phyloP scores from a whole-genome alignment of 1,284 basidiomycete species.

The Termitomyces sp. region DNA sequence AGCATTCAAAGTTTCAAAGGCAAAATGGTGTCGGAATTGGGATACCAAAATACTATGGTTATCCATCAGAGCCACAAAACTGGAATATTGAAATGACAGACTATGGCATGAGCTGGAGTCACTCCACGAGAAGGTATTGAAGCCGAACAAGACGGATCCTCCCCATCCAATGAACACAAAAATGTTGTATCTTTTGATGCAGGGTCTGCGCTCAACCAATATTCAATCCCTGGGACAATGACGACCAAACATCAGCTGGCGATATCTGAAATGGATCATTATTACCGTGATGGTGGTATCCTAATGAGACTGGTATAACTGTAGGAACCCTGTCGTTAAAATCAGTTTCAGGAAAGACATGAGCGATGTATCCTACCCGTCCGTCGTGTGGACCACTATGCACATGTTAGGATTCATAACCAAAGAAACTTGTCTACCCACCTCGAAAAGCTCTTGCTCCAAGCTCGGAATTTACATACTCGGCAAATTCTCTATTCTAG shows the following conservation, averaged over 20 bases:
- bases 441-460: constrained; percentile 33
- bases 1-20: constrained; percentile 6
- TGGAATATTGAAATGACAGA: not conserved
- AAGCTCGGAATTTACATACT: constrained; percentile 36
- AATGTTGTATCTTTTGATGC: constrained; percentile 29
- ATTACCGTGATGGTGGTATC: constrained; percentile 42
- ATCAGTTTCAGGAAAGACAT: constrained; percentile 2
- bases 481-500: constrained; percentile 37
- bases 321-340: constrained; percentile 35
- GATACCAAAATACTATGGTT: constrained; percentile 15
- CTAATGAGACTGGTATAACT: constrained; percentile 34
- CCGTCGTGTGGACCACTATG: constrained; percentile 40
- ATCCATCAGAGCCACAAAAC: not conserved
- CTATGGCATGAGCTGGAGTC: constrained; percentile 33
- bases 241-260: constrained; percentile 18
- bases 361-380: constrained; percentile 30
- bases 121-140: constrained; percentile 37
- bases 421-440: constrained; percentile 11
- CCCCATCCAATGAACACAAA: constrained; percentile 33
- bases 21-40: constrained; percentile 15
- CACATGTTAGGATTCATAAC: not conserved
- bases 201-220: constrained; percentile 36
- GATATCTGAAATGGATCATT: not conserved
- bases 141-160: constrained; percentile 36
- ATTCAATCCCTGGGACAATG: constrained; percentile 30